Evolutionary conservation across 768 basidiomycete genomes (phyloP), one percentile per base, ranked within the genome.

Genomic region (Cystofilobasidium capitatum): DNA sequence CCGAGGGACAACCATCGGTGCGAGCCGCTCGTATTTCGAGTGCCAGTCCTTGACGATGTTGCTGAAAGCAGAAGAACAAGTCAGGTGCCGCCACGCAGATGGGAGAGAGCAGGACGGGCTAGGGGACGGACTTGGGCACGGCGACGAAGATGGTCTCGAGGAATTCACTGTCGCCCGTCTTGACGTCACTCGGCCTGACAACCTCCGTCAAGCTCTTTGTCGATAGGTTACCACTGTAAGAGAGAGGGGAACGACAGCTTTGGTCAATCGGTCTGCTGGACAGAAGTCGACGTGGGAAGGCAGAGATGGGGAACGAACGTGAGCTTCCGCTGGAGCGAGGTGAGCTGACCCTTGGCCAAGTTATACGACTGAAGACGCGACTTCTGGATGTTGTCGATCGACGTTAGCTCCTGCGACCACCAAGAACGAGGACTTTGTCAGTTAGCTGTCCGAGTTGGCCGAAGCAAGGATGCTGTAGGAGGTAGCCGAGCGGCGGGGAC

Each of bases 351-450:
- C 77, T 99, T 99, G 58, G 91, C 88, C 16, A 94, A 79, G 75
- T 92, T 93, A 78, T 99, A 99, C 74, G 85, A 87, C 72, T 86
- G 88, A 45, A 91, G 79, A 78, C 96, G 97, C 47, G 85, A 81
- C 80, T 94, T 94, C 83, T 96, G 88, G 44, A 88, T 85, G 74
- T 88, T 89, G 77, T 99, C 96, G 70, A 98, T 91, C 26, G 90
- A 91, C 29, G 81, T 81, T 85, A 94, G 90, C 81, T 98, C 96
- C 93, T 93, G 74, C 7, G 64, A 17, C 24, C 33, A 35, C 64
- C 66, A 22, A 24, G 8, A 26, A 10, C 1, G 42, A 16, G 54
- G 29, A 20, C 33, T 51, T 24, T 26, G 26, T 6, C 58, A n/a
- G n/a, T n/a, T n/a, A n/a, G n/a, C n/a, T n/a, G n/a, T n/a, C n/a